A percentile compares a stretch with the other conserved stretches of the same genome.
phyloP scores from a whole-genome alignment of 345 rosid genomes.

The Syzygium grande region DNA sequence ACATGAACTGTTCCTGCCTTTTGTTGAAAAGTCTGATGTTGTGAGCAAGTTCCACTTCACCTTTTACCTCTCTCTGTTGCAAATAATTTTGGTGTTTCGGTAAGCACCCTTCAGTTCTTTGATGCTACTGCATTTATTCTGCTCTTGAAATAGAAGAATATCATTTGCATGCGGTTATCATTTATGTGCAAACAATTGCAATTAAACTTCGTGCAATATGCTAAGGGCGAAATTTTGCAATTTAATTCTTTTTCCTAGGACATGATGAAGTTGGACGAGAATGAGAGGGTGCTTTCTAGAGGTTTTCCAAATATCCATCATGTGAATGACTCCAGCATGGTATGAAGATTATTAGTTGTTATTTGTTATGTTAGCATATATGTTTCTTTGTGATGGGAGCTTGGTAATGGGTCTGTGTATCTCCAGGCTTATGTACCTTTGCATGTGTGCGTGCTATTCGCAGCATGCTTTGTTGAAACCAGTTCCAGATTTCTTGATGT shows the following conservation, averaged over 20 bases:
- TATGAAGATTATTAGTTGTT: slow-evolving; percentile 13
- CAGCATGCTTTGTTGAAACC: neutral
- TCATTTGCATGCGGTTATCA: neutral
- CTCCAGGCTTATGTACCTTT: neutral
- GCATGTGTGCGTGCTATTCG: fast-evolving
- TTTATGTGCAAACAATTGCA: neutral
- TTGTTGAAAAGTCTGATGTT: neutral
- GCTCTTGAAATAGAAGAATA: neutral
- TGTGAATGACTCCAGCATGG: slow-evolving; percentile 70
- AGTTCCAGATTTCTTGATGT: neutral
- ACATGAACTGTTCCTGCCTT: neutral
- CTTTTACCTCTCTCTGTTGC: neutral
- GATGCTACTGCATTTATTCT: neutral
- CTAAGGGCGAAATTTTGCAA: neutral
- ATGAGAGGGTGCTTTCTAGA: slow-evolving; percentile 64
- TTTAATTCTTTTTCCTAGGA: slow-evolving; percentile 35
- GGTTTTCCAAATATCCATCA: slow-evolving; percentile 67
- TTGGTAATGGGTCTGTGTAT: neutral
- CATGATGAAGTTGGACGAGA: slow-evolving; percentile 76
- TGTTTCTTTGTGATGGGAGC: neutral
- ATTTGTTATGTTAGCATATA: neutral
- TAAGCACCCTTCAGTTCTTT: neutral
- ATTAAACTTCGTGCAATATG: neutral
- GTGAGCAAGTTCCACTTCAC: neutral
- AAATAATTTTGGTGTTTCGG: neutral